Evolutionary conservation across 2,329 filamentous ascomycete genomes (phyloP).

Genomic region (Hymenoscyphus scutula): DNA sequence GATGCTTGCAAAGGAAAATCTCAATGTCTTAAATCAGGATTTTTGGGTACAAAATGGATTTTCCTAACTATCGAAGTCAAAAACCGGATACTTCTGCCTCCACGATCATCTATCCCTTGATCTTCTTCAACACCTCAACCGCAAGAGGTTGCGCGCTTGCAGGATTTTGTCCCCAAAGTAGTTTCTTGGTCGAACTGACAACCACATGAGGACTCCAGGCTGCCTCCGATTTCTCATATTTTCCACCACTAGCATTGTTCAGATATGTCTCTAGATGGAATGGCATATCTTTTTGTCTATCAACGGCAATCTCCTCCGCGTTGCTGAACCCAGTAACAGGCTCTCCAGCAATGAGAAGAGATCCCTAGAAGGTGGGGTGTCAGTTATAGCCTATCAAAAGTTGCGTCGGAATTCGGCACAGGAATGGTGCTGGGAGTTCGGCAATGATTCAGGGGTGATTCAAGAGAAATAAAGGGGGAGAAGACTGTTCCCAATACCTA

Average conservation of each 20-base stretch:
- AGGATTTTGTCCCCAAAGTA: slow-evolving; percentile 45
- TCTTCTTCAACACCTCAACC: slow-evolving; percentile 38
- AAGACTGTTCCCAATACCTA: too few species aligned
- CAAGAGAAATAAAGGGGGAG: too few species aligned
- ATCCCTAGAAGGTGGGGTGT: too few species aligned
- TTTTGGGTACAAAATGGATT: too few species aligned
- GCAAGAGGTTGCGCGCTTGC: slow-evolving; percentile 40
- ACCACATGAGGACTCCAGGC: slow-evolving; percentile 39
- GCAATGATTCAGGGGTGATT: too few species aligned
- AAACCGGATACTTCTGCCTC: not conserved
- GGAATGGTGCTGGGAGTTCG: too few species aligned
- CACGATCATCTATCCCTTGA: slow-evolving; percentile 31
- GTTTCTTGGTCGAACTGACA: slow-evolving; percentile 36
- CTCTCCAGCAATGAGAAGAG: slow-evolving; percentile 53
- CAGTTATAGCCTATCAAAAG: too few species aligned
- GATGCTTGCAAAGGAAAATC: not conserved
- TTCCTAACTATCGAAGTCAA: not conserved
- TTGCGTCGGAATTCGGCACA: too few species aligned
- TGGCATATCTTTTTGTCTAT: slow-evolving; percentile 47
- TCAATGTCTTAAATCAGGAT: too few species aligned
- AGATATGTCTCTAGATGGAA: slow-evolving; percentile 60
- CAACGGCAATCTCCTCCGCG: slow-evolving; percentile 46
- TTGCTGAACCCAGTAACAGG: slow-evolving; percentile 59
- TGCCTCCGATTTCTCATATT: slow-evolving; percentile 54
- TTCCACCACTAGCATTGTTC: slow-evolving; percentile 46